phyloP scores from a whole-genome alignment of 2,329 filamentous ascomycete species.

The Aspergillus sclerotialis region DNA sequence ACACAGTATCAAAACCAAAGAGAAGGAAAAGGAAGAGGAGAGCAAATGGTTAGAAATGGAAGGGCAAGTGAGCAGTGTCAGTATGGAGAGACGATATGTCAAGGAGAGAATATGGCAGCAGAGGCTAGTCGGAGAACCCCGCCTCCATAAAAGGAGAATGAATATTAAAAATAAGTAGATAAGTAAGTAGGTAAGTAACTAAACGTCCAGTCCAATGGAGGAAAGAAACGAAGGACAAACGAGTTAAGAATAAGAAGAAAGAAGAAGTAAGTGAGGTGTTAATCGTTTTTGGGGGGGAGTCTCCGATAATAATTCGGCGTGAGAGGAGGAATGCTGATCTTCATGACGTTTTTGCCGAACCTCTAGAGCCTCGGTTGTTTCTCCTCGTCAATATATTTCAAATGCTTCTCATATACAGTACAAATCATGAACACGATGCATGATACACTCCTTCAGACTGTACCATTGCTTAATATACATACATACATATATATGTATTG shows the following conservation, averaged over 20 bases:
- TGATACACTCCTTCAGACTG: no score
- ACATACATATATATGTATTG: no score
- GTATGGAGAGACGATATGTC: slow-evolving; percentile 1
- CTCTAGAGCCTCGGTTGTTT: slow-evolving; percentile 31
- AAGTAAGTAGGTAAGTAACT: slow-evolving; percentile 6
- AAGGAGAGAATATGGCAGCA: no score
- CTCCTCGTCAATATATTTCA: no score
- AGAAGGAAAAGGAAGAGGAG: neutral
- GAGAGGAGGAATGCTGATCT: slow-evolving; percentile 13
- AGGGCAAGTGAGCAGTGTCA: neutral
- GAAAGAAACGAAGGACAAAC: no score
- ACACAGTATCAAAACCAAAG: slow-evolving; percentile 2
- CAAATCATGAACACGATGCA: no score
- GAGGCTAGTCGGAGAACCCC: no score
- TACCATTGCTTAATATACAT: no score
- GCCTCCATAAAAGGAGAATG: no score
- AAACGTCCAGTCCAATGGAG: slow-evolving; percentile 3
- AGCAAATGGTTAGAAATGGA: neutral
- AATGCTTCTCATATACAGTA: no score
- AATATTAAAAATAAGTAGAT: slow-evolving; percentile 1
- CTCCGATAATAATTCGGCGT: slow-evolving; percentile 26
- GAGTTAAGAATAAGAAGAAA: slow-evolving; percentile 8
- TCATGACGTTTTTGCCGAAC: slow-evolving; percentile 32
- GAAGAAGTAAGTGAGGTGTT: neutral
- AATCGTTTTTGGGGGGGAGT: neutral